A percentile compares a stretch with the other conserved stretches of the same genome.
Evolutionary conservation across 257 asterid species (phyloP).

Genomic region (Coffea eugenioides): DNA sequence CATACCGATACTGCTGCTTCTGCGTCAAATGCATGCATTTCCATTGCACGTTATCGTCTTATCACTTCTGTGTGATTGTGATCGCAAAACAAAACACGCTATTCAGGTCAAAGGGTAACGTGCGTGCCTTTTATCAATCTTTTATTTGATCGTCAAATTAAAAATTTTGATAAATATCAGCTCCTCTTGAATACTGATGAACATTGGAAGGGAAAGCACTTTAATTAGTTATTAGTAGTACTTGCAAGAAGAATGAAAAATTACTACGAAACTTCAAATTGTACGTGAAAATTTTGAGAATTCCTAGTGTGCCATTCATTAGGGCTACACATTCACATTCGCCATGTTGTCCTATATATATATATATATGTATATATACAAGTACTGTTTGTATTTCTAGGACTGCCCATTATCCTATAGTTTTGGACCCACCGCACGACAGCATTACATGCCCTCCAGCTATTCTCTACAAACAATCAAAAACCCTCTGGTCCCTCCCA

Average conservation of each 20-base stretch:
- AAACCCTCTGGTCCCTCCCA: neutral
- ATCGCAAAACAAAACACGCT: neutral
- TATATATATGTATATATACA: too few relatives aligned
- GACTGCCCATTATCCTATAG: neutral
- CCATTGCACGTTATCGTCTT: neutral
- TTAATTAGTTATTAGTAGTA: too few relatives aligned
- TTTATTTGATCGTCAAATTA: too few relatives aligned
- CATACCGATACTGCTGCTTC: neutral
- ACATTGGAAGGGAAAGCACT: too few relatives aligned
- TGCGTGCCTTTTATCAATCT: neutral
- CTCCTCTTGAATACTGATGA: neutral
- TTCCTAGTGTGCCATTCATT: too few relatives aligned
- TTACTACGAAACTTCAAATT: too few relatives aligned
- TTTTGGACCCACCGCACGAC: constrained; percentile 9
- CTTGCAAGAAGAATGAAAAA: too few relatives aligned
- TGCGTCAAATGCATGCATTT: neutral
- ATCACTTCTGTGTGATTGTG: neutral
- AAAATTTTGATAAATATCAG: neutral
- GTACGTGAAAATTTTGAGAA: too few relatives aligned
- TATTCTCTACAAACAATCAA: neutral
- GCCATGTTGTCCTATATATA: neutral
- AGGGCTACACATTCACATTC: neutral
- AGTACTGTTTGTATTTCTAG: too few relatives aligned
- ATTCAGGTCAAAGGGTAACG: neutral
- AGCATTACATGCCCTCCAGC: constrained; percentile 20